Evolutionary conservation across 225 moss, liverwort and hornwort genomes (phyloP), one percentile per base, ranked within the genome.

Genomic region (Asterella californica): DNA sequence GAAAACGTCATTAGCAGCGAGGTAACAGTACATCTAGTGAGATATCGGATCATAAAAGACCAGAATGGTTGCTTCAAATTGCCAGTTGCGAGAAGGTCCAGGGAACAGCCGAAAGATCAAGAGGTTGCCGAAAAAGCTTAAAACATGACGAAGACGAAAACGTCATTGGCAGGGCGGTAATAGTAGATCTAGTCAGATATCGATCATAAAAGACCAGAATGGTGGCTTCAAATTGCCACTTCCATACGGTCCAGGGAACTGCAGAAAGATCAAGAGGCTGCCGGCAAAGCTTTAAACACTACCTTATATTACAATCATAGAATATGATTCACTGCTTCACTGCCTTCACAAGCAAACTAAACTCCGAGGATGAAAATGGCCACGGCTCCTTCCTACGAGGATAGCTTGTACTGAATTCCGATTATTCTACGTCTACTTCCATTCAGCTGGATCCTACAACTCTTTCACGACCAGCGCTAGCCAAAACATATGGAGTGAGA

Each of bases 241-340:
- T 59, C 57, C 57, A 36, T 36, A 36, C 19, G 12, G 36, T 59
- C 36, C 75, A 52, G 52, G 72, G 74, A 76, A 57, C 37, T 59
- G 74, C 74, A 53, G 42, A 2, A 52, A 74, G 54, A 17, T 54
- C 54, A 32, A 52, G 34, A 74, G 30, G 57, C 57, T 36, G 75
- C 75, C 34, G 33, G 57, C 75, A 33, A 76, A 76, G 9, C 36
- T 59, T 76, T 14, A 37, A 76, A 59, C 75, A 54, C 59, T 57
- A 77, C 77, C 47, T 82, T 82, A 82, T 82, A 78, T 78, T 82
- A 82, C 82, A 78, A n/a, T 72, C 72, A 72, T 82, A 82, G 36
- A 62, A 82, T 82, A 63, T 62, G 45, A 73, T 73, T n/a, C 73
- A 82, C 72, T 49, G 66, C 69, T 82, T 82, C 72, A 65, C 78